A percentile compares a stretch with the other conserved stretches of the same genome.
Conservation (phyloP, 169 alveolate species). For the Cryptosporidium sp. region DNA sequence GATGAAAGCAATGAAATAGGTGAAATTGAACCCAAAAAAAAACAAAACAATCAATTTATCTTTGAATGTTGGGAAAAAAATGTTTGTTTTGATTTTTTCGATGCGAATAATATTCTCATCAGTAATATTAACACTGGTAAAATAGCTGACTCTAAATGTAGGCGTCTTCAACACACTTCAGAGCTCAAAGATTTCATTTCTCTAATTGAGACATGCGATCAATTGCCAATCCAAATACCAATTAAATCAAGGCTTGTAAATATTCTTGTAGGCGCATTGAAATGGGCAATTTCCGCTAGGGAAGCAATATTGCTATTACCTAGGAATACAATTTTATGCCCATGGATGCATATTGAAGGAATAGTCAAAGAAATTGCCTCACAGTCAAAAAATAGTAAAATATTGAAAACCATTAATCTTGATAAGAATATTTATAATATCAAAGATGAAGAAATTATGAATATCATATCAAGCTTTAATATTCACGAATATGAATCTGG, state of each 20-base stretch:
- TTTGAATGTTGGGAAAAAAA: conserved; percentile 21
- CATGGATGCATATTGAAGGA: conserved; percentile 67
- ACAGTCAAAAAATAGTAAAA: neutral
- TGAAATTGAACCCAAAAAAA: neutral
- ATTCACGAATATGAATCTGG: conserved; percentile 10
- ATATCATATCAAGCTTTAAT: conserved; percentile 6
- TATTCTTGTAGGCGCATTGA: conserved; percentile 14
- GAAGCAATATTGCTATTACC: conserved; percentile 67
- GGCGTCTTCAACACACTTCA: neutral
- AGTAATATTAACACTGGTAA: neutral
- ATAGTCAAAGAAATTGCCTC: neutral
- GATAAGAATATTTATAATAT: neutral
- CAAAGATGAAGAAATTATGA: conserved; percentile 1
- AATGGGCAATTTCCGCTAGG: conserved; percentile 54
- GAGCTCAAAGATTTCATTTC: conserved; percentile 13
- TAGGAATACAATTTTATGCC: conserved; percentile 51
- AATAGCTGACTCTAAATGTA: neutral
- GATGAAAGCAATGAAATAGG: neutral
- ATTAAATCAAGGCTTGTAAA: conserved; percentile 55
- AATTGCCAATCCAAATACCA: conserved; percentile 60
- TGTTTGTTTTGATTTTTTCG: neutral
- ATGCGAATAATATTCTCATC: neutral
- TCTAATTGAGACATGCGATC: conserved; percentile 67
- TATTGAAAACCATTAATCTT: neutral
- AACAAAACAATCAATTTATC: neutral